Percentiles rank a stretch among this genome's conserved stretches.
Conservation (phyloP, 345 rosid genomes). For the Eucalyptus melliodora region DNA sequence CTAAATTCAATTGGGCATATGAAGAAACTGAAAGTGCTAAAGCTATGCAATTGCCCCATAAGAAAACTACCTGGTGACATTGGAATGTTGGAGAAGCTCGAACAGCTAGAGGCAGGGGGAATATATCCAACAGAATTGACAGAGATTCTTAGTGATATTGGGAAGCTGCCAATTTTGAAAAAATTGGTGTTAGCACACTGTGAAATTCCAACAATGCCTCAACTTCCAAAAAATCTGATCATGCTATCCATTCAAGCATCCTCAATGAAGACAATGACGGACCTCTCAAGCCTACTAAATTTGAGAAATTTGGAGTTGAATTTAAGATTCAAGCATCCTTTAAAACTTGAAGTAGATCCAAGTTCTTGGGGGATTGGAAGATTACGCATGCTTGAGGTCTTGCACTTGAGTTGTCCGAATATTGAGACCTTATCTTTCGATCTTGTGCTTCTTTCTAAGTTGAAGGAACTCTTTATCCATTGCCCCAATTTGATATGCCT, state of each 20-base stretch:
- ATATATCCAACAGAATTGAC: accelerated
- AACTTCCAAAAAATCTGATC: background rate
- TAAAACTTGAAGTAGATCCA: background rate
- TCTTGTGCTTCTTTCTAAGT: background rate
- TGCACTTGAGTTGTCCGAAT: background rate
- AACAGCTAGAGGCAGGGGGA: background rate
- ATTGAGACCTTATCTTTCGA: background rate
- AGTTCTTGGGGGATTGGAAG: background rate
- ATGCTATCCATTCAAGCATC: background rate
- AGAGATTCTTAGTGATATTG: too few relatives aligned
- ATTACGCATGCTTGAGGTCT: background rate
- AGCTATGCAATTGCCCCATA: accelerated
- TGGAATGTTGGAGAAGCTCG: background rate
- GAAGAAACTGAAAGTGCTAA: background rate
- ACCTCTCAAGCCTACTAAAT: background rate
- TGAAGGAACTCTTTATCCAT: background rate
- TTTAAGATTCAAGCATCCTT: background rate
- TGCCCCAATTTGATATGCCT: background rate
- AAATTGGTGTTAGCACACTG: too few relatives aligned
- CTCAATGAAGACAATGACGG: background rate
- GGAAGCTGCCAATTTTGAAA: too few relatives aligned
- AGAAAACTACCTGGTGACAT: background rate
- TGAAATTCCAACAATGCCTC: background rate
- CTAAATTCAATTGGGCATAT: background rate
- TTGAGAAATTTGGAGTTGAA: background rate